Evolutionary conservation across 139 green algal species (phyloP).

Genomic region (Nannochloris sp.): DNA sequence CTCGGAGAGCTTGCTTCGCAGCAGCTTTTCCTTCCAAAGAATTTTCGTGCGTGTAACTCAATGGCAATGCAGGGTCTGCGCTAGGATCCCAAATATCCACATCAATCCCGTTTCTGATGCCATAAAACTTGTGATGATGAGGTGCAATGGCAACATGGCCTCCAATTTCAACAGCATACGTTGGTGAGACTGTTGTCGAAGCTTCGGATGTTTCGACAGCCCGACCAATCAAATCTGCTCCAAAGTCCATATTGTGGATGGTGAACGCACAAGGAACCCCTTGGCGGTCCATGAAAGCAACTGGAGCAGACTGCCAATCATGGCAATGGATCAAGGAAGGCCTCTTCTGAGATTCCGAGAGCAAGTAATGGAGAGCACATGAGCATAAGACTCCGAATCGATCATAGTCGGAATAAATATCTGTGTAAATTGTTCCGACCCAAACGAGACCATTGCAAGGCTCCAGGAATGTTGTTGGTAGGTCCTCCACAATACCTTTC

Average conservation of each 20-base stretch:
- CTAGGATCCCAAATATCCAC: constrained; percentile 92
- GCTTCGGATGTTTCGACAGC: constrained; percentile 56
- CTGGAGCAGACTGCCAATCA: constrained; percentile 84
- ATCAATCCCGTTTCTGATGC: constrained; percentile 94
- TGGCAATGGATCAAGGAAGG: constrained; percentile 94
- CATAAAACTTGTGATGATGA: constrained; percentile 75
- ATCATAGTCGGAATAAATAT: constrained; percentile 60
- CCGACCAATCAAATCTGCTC: constrained; percentile 67
- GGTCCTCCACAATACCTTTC: constrained; percentile 58
- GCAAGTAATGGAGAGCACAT: constrained; percentile 85
- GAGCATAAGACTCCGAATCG: constrained; percentile 89
- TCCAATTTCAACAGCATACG: constrained; percentile 79
- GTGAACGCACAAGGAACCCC: constrained; percentile 63
- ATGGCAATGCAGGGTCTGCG: constrained; percentile 62
- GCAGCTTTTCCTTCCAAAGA: constrained; percentile 53
- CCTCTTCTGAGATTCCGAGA: constrained; percentile 35
- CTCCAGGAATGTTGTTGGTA: constrained; percentile 64
- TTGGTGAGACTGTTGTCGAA: constrained; percentile 89
- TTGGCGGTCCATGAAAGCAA: constrained; percentile 39
- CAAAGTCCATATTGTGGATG: constrained; percentile 93
- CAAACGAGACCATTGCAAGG: constrained; percentile 84
- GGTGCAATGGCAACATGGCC: constrained; percentile 61
- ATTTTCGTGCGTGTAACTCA: constrained; percentile 49
- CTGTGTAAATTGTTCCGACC: constrained; percentile 78
- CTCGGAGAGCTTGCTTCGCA: constrained; percentile 49